phyloP scores from a whole-genome alignment of 2,329 filamentous ascomycete genomes.

The Pseudogymnoascus verrucosus region DNA sequence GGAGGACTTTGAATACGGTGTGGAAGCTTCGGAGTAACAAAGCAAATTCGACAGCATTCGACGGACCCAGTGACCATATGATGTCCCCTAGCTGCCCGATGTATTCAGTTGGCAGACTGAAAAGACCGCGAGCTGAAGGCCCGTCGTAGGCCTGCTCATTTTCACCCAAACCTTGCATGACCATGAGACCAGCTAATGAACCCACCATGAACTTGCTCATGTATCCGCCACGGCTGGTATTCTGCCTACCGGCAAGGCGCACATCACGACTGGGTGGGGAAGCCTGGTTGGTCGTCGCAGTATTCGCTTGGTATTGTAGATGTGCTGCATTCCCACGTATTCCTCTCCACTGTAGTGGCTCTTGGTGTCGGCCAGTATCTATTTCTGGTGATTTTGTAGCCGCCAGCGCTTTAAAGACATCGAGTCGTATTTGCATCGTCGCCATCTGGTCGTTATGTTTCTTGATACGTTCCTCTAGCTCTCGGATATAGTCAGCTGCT shows the following conservation, averaged over 20 bases:
- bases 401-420: slow-evolving; percentile 72
- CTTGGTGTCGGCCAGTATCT: slow-evolving; percentile 57
- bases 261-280: slow-evolving; percentile 46
- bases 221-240: slow-evolving; percentile 48
- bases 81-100: slow-evolving; percentile 41
- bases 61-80: slow-evolving; percentile 35
- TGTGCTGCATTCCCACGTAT: slow-evolving; percentile 15
- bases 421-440: slow-evolving; percentile 68
- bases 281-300: slow-evolving; percentile 24
- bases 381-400: slow-evolving; percentile 61
- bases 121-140: slow-evolving; percentile 54
- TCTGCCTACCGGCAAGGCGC: slow-evolving; percentile 47
- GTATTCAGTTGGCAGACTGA: slow-evolving; percentile 55
- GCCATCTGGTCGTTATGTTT: slow-evolving; percentile 74
- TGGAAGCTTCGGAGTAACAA: slow-evolving; percentile 37
- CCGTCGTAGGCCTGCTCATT: slow-evolving; percentile 44
- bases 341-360: slow-evolving; percentile 11
- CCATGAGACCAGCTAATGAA: slow-evolving; percentile 84
- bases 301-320: slow-evolving; percentile 25
- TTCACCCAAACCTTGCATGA: slow-evolving; percentile 70
- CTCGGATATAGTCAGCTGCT: slow-evolving; percentile 90
- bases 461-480: slow-evolving; percentile 85
- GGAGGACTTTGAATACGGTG: slow-evolving; percentile 43
- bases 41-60: slow-evolving; percentile 45
- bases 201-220: slow-evolving; percentile 83